Percentiles rank a stretch among this genome's conserved stretches.
These are phyloP conservation scores for Saccharomycopsis lassenensis DNA, from an alignment of 805 yeast species.

Conservation along the genomic window DNA sequence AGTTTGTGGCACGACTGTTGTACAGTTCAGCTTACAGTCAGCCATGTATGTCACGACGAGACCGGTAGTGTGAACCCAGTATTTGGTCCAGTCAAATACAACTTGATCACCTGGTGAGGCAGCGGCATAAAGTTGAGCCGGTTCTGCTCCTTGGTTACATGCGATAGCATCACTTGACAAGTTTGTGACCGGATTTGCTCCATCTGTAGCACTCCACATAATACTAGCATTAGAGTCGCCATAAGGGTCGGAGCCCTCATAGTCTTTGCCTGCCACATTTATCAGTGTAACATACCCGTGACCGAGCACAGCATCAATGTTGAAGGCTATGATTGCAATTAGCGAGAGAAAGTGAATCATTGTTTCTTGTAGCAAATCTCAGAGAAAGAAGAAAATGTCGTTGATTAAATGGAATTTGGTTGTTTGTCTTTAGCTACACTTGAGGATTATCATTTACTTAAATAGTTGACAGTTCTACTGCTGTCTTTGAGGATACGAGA, in stretches of 20 bases:
- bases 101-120: constrained; percentile 14
- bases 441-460: no score
- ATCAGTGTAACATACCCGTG: neutral
- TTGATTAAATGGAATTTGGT: no score
- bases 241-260: neutral
- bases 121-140: constrained; percentile 6
- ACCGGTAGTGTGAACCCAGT: no score
- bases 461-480: no score
- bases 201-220: constrained; percentile 2
- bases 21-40: constrained; percentile 5
- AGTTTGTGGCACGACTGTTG: constrained; percentile 3
- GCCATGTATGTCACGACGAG: neutral
- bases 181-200: constrained; percentile 13
- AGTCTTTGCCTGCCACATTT: neutral
- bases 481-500: no score
- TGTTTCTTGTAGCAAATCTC: neutral
- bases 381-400: neutral
- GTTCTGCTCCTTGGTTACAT: constrained; percentile 10
- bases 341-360: neutral
- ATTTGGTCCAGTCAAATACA: constrained; percentile 10
- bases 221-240: constrained; percentile 1
- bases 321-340: no score
- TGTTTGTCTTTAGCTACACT: no score
- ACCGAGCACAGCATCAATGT: no score
- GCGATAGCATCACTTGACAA: constrained; percentile 8